phyloP scores from a whole-genome alignment of 352 stramenopile species.

The Globisporangium sylvaticum region DNA sequence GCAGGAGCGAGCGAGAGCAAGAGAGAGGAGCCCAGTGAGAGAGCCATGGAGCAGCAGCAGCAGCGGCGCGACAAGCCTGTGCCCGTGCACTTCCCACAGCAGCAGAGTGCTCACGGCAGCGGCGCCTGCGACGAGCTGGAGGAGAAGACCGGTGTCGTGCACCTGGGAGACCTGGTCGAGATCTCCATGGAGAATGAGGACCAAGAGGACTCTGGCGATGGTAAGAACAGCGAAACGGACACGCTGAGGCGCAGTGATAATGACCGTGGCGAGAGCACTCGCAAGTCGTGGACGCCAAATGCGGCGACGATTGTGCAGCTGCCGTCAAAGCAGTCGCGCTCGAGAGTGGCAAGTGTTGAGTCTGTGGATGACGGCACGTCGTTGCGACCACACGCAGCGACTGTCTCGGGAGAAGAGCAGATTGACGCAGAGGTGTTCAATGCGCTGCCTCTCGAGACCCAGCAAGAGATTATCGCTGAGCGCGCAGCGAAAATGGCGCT shows the following conservation, averaged over 20 bases:
- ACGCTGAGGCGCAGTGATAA: neutral
- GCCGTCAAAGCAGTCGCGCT: constrained; percentile 1
- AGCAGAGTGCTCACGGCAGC: neutral
- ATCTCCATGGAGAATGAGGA: constrained; percentile 16
- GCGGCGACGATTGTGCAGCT: constrained; percentile 17
- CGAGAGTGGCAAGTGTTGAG: neutral
- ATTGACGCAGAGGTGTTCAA: constrained; percentile 18
- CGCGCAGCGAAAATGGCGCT: neutral
- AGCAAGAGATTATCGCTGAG: constrained; percentile 16
- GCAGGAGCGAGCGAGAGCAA: neutral
- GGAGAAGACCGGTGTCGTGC: constrained; percentile 7
- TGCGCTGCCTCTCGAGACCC: constrained; percentile 15
- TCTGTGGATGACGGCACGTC: neutral
- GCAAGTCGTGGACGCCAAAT: constrained; percentile 4
- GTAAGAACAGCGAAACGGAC: neutral
- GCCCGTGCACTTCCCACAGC: neutral
- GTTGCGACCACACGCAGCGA: neutral
- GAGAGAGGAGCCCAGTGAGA: neutral
- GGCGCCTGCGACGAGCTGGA: constrained; percentile 7
- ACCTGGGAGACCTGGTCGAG: constrained; percentile 3
- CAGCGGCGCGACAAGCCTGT: constrained; percentile 5
- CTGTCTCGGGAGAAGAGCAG: neutral
- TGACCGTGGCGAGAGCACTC: neutral
- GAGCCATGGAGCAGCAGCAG: neutral
- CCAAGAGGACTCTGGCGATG: neutral